phyloP scores from a whole-genome alignment of 2,329 filamentous ascomycete genomes.

The Coniochaeta sp. region DNA sequence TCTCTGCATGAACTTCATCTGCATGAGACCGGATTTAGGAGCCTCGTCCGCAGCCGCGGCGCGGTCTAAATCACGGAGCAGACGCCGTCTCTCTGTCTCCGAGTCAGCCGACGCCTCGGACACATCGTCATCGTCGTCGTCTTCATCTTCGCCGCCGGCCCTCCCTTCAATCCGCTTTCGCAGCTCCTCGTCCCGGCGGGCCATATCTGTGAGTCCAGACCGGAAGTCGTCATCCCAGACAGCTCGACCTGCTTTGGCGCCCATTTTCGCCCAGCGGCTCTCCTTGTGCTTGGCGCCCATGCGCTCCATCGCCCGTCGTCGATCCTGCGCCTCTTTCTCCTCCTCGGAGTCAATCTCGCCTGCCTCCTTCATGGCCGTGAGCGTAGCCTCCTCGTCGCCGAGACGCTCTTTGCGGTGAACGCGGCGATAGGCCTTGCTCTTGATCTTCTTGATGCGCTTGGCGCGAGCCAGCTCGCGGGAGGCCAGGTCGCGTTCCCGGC shows the following conservation, averaged over 20 bases:
- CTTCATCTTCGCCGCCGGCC: slow-evolving; percentile 23
- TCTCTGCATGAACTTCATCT: slow-evolving; percentile 92
- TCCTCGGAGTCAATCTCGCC: slow-evolving; percentile 58
- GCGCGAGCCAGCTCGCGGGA: slow-evolving; percentile 84
- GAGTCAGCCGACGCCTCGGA: slow-evolving; percentile 51
- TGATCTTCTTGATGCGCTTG: slow-evolving; percentile 97
- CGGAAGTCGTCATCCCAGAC: slow-evolving; percentile 87
- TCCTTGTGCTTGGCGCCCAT: slow-evolving; percentile 81
- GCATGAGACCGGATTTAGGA: slow-evolving; percentile 61
- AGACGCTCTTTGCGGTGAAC: slow-evolving; percentile 73
- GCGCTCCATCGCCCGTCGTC: slow-evolving; percentile 71
- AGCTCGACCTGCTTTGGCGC: slow-evolving; percentile 70
- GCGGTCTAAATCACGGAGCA: slow-evolving; percentile 40
- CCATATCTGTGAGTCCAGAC: slow-evolving; percentile 71
- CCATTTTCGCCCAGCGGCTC: slow-evolving; percentile 85
- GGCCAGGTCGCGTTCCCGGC: slow-evolving; percentile 74
- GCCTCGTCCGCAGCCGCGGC: slow-evolving; percentile 38
- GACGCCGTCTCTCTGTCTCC: slow-evolving; percentile 39
- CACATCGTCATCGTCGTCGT: slow-evolving; percentile 31
- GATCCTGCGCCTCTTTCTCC: slow-evolving; percentile 58
- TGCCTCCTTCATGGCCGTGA: slow-evolving; percentile 43
- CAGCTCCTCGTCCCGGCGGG: slow-evolving; percentile 74
- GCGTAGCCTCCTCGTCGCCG: slow-evolving; percentile 44
- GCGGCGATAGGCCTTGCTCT: slow-evolving; percentile 89
- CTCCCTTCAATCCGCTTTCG: slow-evolving; percentile 73